Conservation (phyloP, 1,139 yeast genomes). For the Spathaspora jeffriesii region DNA sequence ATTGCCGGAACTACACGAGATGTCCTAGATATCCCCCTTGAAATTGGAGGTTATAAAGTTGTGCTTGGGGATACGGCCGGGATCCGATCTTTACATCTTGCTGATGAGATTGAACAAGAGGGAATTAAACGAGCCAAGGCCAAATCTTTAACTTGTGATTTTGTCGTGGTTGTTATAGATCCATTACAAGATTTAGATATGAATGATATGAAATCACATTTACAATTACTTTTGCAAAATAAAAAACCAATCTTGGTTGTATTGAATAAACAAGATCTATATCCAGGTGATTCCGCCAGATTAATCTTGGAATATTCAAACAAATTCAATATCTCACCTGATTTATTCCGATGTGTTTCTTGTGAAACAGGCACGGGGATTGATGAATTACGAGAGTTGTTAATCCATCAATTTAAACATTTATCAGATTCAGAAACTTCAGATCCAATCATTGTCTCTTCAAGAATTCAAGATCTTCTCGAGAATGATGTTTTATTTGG, state of each 20-base stretch:
- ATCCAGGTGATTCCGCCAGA: conserved; percentile 14
- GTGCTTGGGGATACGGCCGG: conserved; percentile 95
- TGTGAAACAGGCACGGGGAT: conserved; percentile 65
- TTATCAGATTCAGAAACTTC: conserved; percentile 49
- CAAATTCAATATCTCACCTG: conserved; percentile 23
- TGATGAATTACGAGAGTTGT: conserved; percentile 32
- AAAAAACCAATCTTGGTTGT: conserved; percentile 40
- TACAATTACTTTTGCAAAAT: conserved; percentile 11
- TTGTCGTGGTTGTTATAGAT: conserved; percentile 50
- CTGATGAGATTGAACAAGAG: conserved; percentile 70
- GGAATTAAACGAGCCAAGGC: conserved; percentile 80
- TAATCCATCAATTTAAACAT: conserved; percentile 38
- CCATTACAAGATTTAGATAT: conserved; percentile 12
- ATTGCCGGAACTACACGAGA: conserved; percentile 97
- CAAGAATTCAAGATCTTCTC: conserved; percentile 73
- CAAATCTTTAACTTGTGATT: conserved; percentile 59
- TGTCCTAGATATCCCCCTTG: conserved; percentile 76
- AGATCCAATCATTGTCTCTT: conserved; percentile 71
- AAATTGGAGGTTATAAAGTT: conserved; percentile 82
- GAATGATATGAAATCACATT: conserved; percentile 31
- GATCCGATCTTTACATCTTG: conserved; percentile 50
- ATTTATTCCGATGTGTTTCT: conserved; percentile 53
- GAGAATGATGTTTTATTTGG: conserved; percentile 74
- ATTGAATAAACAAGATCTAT: conserved; percentile 64
- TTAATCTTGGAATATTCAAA: conserved; percentile 20